These are phyloP conservation scores for Astraeus odoratus DNA, from an alignment of 768 basidiomycete species.

Conservation along the genomic window DNA sequence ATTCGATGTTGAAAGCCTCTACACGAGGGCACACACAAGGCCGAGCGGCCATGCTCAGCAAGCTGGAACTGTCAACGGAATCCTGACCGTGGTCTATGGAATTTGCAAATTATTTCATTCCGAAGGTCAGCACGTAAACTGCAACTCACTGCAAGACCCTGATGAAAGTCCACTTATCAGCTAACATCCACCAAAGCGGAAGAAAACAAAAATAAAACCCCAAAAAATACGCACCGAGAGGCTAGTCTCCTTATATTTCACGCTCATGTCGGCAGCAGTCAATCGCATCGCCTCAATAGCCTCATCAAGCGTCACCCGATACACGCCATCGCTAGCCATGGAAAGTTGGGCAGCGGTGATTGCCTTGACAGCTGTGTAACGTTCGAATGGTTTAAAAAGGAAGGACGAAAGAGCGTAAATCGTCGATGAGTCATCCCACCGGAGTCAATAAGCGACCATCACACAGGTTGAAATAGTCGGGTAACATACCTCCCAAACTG, in stretches of 20 bases:
- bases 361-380: slow-evolving; percentile 72
- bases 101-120: too few relatives aligned
- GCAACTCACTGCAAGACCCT: slow-evolving; percentile 56
- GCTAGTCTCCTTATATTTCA: slow-evolving; percentile 94
- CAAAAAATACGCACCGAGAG: slow-evolving; percentile 42
- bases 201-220: too few relatives aligned
- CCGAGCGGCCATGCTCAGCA: slow-evolving; percentile 38
- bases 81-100: slow-evolving; percentile 66
- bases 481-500: slow-evolving; percentile 64
- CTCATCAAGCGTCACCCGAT: slow-evolving; percentile 85
- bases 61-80: slow-evolving; percentile 79
- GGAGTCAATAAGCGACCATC: background rate
- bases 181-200: background rate
- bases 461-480: background rate
- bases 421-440: background rate
- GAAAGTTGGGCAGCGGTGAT: slow-evolving; percentile 92
- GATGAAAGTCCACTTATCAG: slow-evolving; percentile 3
- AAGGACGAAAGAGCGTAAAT: background rate
- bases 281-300: slow-evolving; percentile 94
- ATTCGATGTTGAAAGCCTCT: too few relatives aligned
- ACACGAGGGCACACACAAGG: too few relatives aligned
- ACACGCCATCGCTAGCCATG: slow-evolving; percentile 84
- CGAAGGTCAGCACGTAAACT: too few relatives aligned
- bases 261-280: slow-evolving; percentile 91
- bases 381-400: background rate